phyloP scores from a whole-genome alignment of 1,284 basidiomycete genomes.

The Takashimella tepidaria region DNA sequence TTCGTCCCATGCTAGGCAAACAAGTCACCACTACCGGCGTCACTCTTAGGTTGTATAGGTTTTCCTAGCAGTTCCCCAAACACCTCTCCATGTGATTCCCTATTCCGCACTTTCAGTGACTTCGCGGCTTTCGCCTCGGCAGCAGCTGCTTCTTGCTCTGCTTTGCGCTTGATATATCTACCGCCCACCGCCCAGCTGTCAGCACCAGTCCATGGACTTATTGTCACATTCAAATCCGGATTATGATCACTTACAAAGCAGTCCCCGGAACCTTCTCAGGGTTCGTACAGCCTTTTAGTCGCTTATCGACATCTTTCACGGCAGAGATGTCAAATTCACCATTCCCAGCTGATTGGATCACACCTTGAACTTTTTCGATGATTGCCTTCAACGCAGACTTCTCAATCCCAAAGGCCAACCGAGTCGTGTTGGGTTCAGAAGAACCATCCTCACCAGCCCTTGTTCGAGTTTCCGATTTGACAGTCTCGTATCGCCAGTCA shows the following conservation, averaged over 20 bases:
- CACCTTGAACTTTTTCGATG: constrained; percentile 55
- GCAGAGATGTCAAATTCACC: constrained; percentile 65
- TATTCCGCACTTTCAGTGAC: constrained; percentile 21
- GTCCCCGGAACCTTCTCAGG: constrained; percentile 87
- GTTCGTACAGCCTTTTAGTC: constrained; percentile 80
- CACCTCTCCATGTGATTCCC: constrained; percentile 21
- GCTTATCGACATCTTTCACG: constrained; percentile 78
- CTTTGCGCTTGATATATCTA: constrained; percentile 48
- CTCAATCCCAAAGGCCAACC: constrained; percentile 33
- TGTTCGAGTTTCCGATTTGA: constrained; percentile 52
- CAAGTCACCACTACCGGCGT: background rate
- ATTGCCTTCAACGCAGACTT: constrained; percentile 47
- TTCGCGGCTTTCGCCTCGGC: constrained; percentile 36
- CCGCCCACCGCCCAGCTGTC: background rate
- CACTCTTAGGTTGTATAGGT: background rate
- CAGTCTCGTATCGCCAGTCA: constrained; percentile 48
- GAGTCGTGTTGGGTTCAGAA: constrained; percentile 9
- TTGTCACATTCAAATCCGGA: too few relatives aligned
- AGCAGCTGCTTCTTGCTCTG: constrained; percentile 38
- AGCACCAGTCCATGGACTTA: too few relatives aligned
- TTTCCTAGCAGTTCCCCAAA: constrained; percentile 27
- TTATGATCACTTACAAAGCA: constrained; percentile 57
- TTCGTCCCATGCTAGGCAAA: background rate
- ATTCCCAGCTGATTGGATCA: constrained; percentile 59
- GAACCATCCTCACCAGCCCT: constrained; percentile 3